phyloP scores from a whole-genome alignment of 345 rosid genomes.

The Durio zibethinus region DNA sequence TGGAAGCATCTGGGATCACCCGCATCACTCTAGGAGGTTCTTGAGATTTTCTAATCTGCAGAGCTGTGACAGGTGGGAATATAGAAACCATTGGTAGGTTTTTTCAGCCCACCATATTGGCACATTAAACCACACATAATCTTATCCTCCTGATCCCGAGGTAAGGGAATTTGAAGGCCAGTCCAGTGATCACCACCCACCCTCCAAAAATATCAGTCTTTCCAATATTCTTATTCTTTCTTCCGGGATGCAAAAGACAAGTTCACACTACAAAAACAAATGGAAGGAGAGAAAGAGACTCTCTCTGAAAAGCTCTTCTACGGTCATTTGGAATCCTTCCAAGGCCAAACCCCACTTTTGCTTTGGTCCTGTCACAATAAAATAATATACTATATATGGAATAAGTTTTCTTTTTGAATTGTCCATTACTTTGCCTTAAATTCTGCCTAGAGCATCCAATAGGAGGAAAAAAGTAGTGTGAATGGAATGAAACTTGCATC shows the following conservation, averaged over 20 bases:
- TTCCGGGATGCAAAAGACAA: constrained; percentile 23
- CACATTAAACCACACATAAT: constrained; percentile 4
- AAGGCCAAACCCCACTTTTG: constrained; percentile 11
- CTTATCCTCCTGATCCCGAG: constrained; percentile 10
- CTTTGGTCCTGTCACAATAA: neutral
- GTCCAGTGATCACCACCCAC: constrained; percentile 10
- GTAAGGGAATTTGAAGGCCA: constrained; percentile 22
- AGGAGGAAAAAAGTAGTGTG: constrained; percentile 26
- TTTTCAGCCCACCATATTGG: constrained; percentile 1
- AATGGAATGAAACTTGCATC: constrained; percentile 25
- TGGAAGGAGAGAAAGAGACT: constrained; percentile 7
- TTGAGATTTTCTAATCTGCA: constrained; percentile 5
- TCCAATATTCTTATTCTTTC: constrained; percentile 35
- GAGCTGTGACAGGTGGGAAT: constrained; percentile 11
- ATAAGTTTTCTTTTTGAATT: neutral
- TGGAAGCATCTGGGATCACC: constrained; percentile 20
- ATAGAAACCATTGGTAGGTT: constrained; percentile 9
- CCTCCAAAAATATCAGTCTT: neutral
- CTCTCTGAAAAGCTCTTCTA: constrained; percentile 8
- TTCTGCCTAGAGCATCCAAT: constrained; percentile 13
- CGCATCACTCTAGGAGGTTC: constrained; percentile 15
- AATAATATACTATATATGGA: neutral
- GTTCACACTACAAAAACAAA: constrained; percentile 25
- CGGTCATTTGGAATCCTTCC: constrained; percentile 26
- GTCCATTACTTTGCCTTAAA: neutral